phyloP scores from a whole-genome alignment of 208 protist species.

The Trypanosoma melophagium region DNA sequence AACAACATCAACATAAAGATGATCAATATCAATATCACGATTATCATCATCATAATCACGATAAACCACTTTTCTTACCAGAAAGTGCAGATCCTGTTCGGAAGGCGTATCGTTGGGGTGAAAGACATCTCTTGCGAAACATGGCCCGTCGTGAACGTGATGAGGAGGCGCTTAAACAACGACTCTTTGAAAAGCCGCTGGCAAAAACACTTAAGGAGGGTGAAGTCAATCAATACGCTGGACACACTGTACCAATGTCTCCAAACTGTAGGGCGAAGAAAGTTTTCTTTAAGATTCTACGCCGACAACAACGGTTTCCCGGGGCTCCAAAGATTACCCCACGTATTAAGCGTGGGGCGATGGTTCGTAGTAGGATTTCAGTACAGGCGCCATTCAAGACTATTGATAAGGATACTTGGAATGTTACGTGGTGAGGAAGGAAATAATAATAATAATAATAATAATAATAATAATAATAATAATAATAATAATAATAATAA shows the following conservation, averaged over 20 bases:
- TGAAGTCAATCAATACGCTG: slow-evolving; percentile 67
- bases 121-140: slow-evolving; percentile 67
- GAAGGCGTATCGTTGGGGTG: slow-evolving; percentile 63
- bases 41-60: slow-evolving; percentile 7
- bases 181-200: slow-evolving; percentile 73
- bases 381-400: slow-evolving; percentile 52
- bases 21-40: too few species aligned
- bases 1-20: slow-evolving; percentile 8
- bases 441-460: too few species aligned
- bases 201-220: slow-evolving; percentile 58
- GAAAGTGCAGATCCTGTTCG: slow-evolving; percentile 49
- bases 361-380: slow-evolving; percentile 15
- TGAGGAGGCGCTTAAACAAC: slow-evolving; percentile 39
- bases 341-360: slow-evolving; percentile 39
- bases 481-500: too few species aligned
- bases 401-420: slow-evolving; percentile 80
- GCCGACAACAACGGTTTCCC: slow-evolving; percentile 58
- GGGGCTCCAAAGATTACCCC: slow-evolving; percentile 52
- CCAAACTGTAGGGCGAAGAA: slow-evolving; percentile 65
- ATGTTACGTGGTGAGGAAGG: slow-evolving; percentile 72
- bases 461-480: too few species aligned
- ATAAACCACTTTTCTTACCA: slow-evolving; percentile 62
- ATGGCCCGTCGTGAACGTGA: slow-evolving; percentile 57
- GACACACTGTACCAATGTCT: slow-evolving; percentile 74
- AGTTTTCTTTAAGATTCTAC: slow-evolving; percentile 71